A percentile compares a stretch with the other conserved stretches of the same genome.
These are phyloP conservation scores for Poa pratensis DNA, from an alignment of 176 grass and related monocot species.

Conservation along the genomic window DNA sequence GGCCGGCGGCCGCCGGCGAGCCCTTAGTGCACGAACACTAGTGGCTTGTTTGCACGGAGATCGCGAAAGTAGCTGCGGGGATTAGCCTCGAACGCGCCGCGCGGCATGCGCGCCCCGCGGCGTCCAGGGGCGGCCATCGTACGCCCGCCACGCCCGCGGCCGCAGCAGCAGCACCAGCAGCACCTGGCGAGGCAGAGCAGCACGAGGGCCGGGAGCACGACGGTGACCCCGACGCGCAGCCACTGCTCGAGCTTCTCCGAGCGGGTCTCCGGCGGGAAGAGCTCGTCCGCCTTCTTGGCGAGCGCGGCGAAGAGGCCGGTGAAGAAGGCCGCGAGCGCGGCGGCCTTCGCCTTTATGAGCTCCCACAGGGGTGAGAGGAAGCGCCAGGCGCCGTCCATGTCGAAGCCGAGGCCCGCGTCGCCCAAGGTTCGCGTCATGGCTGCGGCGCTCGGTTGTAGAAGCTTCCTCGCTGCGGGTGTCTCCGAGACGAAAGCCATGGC, in stretches of 20 bases:
- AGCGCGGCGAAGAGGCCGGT: not conserved
- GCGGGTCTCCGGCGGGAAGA: slow-evolving; percentile 40
- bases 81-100: slow-evolving; percentile 30
- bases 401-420: not conserved
- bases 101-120: slow-evolving; percentile 35
- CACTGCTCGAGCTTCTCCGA: slow-evolving; percentile 36
- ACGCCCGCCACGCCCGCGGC: not conserved
- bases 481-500: slow-evolving; percentile 17
- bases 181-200: slow-evolving; percentile 20
- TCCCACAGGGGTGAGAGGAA: slow-evolving; percentile 13
- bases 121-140: slow-evolving; percentile 47
- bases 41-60: slow-evolving; percentile 36
- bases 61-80: slow-evolving; percentile 40
- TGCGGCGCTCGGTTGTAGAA: not conserved
- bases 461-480: slow-evolving; percentile 29
- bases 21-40: not conserved
- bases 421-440: not conserved
- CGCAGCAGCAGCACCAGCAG: not conserved
- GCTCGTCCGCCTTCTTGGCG: slow-evolving; percentile 31
- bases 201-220: slow-evolving; percentile 24
- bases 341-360: slow-evolving; percentile 42
- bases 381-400: not conserved
- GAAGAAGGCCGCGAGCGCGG: slow-evolving; percentile 15
- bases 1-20: not conserved
- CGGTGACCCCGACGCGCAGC: not conserved